Evolutionary conservation across 176 grass and related monocot species (phyloP), one percentile per base, ranked within the genome.

Genomic region (Saccharum spontaneum): DNA sequence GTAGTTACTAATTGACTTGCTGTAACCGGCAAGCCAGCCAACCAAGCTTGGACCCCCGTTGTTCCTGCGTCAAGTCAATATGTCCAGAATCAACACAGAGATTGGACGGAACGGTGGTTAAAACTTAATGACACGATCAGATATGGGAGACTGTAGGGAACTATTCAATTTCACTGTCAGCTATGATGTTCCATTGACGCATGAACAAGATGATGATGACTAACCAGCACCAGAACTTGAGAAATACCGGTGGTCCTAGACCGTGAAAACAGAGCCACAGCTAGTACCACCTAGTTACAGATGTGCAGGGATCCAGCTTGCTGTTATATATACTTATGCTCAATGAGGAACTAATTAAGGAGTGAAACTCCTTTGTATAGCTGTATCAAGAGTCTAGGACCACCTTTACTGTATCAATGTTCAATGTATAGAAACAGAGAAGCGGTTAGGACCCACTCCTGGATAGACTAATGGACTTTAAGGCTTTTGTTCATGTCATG

Each of bases 21-120:
- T 73, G 68, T 79, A 67, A 74, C 79, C 39, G 45, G 59, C 67
- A 86, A 87, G 74, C 70, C 36, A 74, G 15, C 60, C 73, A 82
- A 45, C 73, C 68, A 49, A 71, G 65, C 40, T 17, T 44, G 74
- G 64, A 40, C 18, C n/a, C 23, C 49, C 23, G 7, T 59, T 69
- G 62, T 28, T 76, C 61, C 61, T 45, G 79, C 12, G 36, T 76
- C 71, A 59, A 36, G 24, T 33, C 63, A 66, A 31, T 60, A 31
- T 60, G 50, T 87, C 78, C 67, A 70, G 40, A 63, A 61, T 77
- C n/a, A 3, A 77, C 18, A 4, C 62, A 62, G 28, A 48, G 72
- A 83, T 49, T 62, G 26, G 59, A 5, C 45, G 28, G 6, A 63
- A 61, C 38, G 37, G 73, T 76, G 71, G 40, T 37, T 43, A 81